These are phyloP conservation scores for Flaveria robusta DNA, from an alignment of 129 eudicot species.

Conservation along the genomic window DNA sequence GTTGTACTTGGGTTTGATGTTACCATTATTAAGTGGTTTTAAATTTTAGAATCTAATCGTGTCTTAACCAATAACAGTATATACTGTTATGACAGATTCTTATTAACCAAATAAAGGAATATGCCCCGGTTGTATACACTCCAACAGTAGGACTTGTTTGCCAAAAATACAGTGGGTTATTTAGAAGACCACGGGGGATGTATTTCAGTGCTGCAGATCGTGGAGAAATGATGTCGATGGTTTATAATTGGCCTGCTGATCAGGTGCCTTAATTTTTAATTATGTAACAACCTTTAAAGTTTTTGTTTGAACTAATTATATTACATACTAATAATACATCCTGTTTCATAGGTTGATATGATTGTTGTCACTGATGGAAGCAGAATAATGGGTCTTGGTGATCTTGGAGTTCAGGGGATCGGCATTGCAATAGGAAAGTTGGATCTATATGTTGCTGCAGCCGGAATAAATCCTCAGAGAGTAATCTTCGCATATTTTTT, in stretches of 20 bases:
- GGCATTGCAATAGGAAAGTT: slow-evolving; percentile 92
- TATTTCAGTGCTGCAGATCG: slow-evolving; percentile 94
- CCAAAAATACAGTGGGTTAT: slow-evolving; percentile 91
- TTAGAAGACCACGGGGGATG: slow-evolving; percentile 98
- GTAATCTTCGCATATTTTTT: slow-evolving; percentile 43
- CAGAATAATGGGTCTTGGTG: slow-evolving; percentile 91
- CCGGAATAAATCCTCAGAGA: slow-evolving; percentile 98
- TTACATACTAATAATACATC: neutral
- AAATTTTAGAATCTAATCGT: neutral
- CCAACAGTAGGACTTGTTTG: slow-evolving; percentile 99
- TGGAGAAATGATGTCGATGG: slow-evolving; percentile 99
- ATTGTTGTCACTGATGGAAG: slow-evolving; percentile 99
- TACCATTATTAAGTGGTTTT: neutral
- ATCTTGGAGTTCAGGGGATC: slow-evolving; percentile 96
- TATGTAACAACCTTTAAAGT: neutral
- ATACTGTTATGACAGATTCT: slow-evolving; percentile 53
- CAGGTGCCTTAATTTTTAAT: slow-evolving; percentile 51
- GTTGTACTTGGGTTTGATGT: slow-evolving; percentile 1
- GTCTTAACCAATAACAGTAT: slow-evolving; percentile 3
- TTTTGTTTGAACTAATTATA: neutral
- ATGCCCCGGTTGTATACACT: slow-evolving; percentile 95
- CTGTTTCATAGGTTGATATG: slow-evolving; percentile 79
- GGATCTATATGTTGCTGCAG: slow-evolving; percentile 98
- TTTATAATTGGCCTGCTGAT: slow-evolving; percentile 98
- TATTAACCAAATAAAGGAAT: slow-evolving; percentile 78